Base-by-base conservation (phyloP, 768 basidiomycete genomes). In the Pleurotus tuoliensis region DNA sequence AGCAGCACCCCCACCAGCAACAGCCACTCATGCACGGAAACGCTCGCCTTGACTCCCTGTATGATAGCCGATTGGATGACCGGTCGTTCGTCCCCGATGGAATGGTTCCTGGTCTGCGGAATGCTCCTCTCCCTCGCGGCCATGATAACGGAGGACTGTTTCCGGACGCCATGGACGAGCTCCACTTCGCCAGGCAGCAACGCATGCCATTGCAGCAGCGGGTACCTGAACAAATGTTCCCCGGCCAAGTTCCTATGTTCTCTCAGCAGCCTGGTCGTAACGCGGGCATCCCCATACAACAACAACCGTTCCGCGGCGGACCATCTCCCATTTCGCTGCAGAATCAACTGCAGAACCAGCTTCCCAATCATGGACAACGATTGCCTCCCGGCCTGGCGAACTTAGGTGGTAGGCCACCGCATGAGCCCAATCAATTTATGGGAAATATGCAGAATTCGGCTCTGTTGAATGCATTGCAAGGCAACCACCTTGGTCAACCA, bases 341-440 rank as follows among this genome's bases (percentile, higher is more conserved):
- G 49, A 81, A 73, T 60, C 67, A 78, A 20, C 65, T 82, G 41
- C 72, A 77, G 40, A 73, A 73, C 34, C 30, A 34, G 30, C 30
- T 34, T 3, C 30, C 30, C 9, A 34, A 34, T 4, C 71, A 73
- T 40, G 77, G 78, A 56, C 87, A 87, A 64, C 82, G 88, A 43
- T 71, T 92, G 34, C 90, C 90, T 11, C 89, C 89, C 13, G 90
- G 90, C 30, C 74, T 92, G 39, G 90, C 90, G 11, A 91, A 91
- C 63, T 79, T 92, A 16, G 91, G 90, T 25, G 89, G 82, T 43
- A 84, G 90, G 5, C 90, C 89, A 20, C 90, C 90, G 2, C 89
- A 90, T 61, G 90, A 92, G 50, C 82, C 87, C 18, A 77, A 78
- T 7, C 90, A 88, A 62, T 86, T 85, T 62, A 71, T 83, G 63